A percentile compares a stretch with the other conserved stretches of the same genome.
Evolutionary conservation across 2,329 filamentous ascomycete genomes (phyloP).

Genomic region (Colletotrichum chrysophilum): DNA sequence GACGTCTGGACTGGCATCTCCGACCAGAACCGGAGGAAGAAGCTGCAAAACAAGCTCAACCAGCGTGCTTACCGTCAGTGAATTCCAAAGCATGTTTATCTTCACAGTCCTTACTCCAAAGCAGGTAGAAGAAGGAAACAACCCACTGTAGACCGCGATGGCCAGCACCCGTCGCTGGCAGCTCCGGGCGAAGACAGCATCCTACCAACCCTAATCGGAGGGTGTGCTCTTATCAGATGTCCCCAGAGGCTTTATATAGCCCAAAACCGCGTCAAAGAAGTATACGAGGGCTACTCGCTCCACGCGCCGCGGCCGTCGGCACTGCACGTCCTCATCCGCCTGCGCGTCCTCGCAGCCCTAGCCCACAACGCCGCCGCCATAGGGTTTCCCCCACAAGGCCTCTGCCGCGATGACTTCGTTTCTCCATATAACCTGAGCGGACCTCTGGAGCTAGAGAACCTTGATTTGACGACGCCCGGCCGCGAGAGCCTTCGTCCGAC

Average conservation of each 20-base stretch:
- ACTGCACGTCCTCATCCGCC: constrained; percentile 6
- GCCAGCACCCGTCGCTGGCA: background rate
- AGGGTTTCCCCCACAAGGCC: constrained; percentile 3
- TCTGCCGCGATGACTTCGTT: constrained; percentile 7
- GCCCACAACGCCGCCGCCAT: constrained; percentile 9
- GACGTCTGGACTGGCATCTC: background rate
- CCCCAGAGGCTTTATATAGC: background rate
- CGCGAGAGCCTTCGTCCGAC: background rate
- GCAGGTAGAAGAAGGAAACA: background rate
- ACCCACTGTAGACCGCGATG: background rate
- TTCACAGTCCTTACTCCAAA: background rate
- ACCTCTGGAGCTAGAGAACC: background rate
- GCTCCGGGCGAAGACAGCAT: background rate
- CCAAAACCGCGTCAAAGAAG: background rate
- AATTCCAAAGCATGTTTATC: too few relatives aligned
- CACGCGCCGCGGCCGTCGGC: background rate
- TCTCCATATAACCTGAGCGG: background rate
- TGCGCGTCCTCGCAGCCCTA: constrained; percentile 17
- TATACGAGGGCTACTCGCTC: background rate
- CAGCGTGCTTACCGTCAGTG: background rate
- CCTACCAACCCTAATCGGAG: background rate
- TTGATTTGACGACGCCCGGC: background rate
- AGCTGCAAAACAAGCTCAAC: constrained; percentile 7
- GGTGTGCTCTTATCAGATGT: background rate
- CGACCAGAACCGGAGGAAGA: background rate